phyloP scores from a whole-genome alignment of 345 rosid genomes.

The Eucalyptus sp. region DNA sequence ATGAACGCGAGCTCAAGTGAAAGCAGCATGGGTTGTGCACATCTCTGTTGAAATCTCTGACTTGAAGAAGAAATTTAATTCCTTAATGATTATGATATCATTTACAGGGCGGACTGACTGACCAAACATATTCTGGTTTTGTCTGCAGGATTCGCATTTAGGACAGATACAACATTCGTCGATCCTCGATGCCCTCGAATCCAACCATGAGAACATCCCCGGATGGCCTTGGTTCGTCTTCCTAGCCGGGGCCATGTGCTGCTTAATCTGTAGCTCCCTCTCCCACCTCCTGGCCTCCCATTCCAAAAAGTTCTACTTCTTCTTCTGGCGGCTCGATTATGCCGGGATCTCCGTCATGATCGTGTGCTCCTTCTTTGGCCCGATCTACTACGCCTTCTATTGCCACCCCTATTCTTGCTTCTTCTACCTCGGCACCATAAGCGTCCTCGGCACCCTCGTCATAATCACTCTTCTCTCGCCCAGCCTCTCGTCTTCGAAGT shows the following conservation, averaged over 20 bases:
- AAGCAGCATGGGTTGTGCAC: not conserved
- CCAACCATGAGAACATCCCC: conserved; percentile 25
- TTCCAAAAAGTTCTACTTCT: conserved; percentile 50
- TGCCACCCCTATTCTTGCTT: conserved; percentile 52
- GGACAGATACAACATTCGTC: conserved; percentile 8
- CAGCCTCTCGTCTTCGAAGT: conserved; percentile 40
- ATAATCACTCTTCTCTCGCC: conserved; percentile 78
- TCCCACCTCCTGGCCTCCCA: conserved; percentile 97
- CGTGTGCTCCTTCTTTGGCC: conserved; percentile 81
- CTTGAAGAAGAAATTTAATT: not conserved
- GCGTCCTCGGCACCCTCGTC: conserved; percentile 51
- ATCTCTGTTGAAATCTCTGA: not conserved
- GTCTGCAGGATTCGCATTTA: conserved; percentile 40
- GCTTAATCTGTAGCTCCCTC: conserved; percentile 77
- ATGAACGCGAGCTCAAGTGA: not conserved
- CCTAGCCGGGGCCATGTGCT: conserved; percentile 75
- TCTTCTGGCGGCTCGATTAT: conserved; percentile 96
- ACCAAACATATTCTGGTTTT: not conserved
- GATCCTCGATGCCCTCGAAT: conserved; percentile 6
- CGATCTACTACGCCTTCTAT: conserved; percentile 73
- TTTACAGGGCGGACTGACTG: not conserved
- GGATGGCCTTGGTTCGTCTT: conserved; percentile 93
- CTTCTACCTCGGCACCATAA: conserved; percentile 61
- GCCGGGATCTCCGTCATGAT: conserved; percentile 94
- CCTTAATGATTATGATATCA: not conserved